Conservation (phyloP, 2,329 filamentous ascomycete genomes). For the Microdochium paspali region DNA sequence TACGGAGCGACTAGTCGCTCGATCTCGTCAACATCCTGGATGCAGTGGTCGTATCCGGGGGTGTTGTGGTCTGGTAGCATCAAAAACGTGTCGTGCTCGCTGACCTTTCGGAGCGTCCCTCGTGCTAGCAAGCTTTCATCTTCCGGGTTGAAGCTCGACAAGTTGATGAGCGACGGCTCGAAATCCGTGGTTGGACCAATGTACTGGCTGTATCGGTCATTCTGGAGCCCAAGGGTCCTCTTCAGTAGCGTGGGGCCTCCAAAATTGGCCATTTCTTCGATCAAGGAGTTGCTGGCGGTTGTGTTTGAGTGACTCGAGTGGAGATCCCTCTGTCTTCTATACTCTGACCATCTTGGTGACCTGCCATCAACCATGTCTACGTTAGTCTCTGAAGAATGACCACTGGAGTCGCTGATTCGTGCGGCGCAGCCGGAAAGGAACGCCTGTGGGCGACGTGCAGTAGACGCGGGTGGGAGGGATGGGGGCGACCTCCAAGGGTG, state of each 20-base stretch:
- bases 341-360: conserved; percentile 46
- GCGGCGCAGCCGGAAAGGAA: conserved; percentile 10
- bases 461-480: conserved; percentile 18
- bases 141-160: conserved; percentile 71
- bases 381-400: conserved; percentile 28
- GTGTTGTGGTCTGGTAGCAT: conserved; percentile 68
- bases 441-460: conserved; percentile 4
- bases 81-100: conserved; percentile 69
- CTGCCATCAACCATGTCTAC: conserved; percentile 39
- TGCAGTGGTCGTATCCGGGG: conserved; percentile 60
- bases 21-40: conserved; percentile 60
- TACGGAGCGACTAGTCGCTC: conserved; percentile 69
- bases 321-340: conserved; percentile 41
- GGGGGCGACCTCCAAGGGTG: conserved; percentile 12
- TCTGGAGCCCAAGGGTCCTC: conserved; percentile 65
- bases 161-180: conserved; percentile 72
- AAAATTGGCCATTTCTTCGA: conserved; percentile 64
- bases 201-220: conserved; percentile 72
- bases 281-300: conserved; percentile 50
- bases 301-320: conserved; percentile 53
- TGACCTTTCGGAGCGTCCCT: conserved; percentile 65
- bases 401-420: neutral
- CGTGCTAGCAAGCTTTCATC: conserved; percentile 68
- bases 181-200: conserved; percentile 78
- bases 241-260: conserved; percentile 57